Evolutionary conservation across 2,329 filamentous ascomycete genomes (phyloP).

Genomic region (Pezicula rhizophila): DNA sequence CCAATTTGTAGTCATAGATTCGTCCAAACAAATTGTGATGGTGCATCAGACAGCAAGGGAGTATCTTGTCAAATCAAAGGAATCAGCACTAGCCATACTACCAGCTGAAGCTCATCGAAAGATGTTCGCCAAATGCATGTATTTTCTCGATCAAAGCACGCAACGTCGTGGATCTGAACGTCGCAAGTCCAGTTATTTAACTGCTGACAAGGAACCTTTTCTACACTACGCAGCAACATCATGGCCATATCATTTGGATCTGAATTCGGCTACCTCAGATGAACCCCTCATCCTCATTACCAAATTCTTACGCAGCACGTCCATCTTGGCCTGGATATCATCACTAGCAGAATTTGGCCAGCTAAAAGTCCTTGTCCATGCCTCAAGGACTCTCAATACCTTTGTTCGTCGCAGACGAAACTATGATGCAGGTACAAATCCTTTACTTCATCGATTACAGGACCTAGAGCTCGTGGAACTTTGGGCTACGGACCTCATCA

Average conservation of each 20-base stretch:
- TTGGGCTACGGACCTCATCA: conserved; percentile 31
- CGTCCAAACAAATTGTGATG: background rate
- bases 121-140: no score
- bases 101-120: no score
- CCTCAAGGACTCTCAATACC: conserved; percentile 21
- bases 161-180: no score
- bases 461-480: conserved; percentile 22
- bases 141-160: no score
- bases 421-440: conserved; percentile 9
- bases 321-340: conserved; percentile 30
- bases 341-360: conserved; percentile 18
- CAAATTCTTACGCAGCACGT: conserved; percentile 19
- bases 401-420: conserved; percentile 10
- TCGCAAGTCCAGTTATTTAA: background rate
- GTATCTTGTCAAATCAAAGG: background rate
- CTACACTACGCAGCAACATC: conserved; percentile 20
- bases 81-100: no score
- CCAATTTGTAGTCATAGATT: background rate
- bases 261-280: conserved; percentile 1
- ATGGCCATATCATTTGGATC: conserved; percentile 24
- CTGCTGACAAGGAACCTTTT: conserved; percentile 5
- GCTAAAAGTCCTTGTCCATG: conserved; percentile 22
- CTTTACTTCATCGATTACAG: conserved; percentile 5
- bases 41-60: background rate
- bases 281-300: conserved; percentile 11